phyloP scores from a whole-genome alignment of 2,329 filamentous ascomycete genomes.

The Pleoardoris graminearum region DNA sequence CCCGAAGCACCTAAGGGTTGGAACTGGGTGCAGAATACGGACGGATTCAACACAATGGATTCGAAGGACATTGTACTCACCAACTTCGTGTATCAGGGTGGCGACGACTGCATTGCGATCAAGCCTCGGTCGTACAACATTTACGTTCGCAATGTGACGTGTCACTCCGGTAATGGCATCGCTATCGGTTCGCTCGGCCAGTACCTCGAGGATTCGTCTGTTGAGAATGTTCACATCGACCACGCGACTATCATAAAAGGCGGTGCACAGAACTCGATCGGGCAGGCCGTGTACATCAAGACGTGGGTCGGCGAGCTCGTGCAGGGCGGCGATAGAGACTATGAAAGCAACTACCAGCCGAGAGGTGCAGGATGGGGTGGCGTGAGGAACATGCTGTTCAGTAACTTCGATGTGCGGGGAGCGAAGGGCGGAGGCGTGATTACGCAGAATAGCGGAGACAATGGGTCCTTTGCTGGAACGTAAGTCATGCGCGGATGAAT shows the following conservation, averaged over 20 bases:
- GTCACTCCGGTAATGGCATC: slow-evolving; percentile 57
- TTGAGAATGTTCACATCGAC: slow-evolving; percentile 54
- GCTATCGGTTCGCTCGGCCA: slow-evolving; percentile 59
- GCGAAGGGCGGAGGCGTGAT: slow-evolving; percentile 51
- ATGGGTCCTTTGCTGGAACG: slow-evolving; percentile 54
- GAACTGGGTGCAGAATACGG: slow-evolving; percentile 63
- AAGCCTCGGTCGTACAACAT: slow-evolving; percentile 67
- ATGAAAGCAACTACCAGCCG: slow-evolving; percentile 55
- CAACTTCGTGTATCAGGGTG: slow-evolving; percentile 59
- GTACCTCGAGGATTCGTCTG: slow-evolving; percentile 58
- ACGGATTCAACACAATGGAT: slow-evolving; percentile 63
- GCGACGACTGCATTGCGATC: slow-evolving; percentile 64
- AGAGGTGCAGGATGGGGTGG: slow-evolving; percentile 60
- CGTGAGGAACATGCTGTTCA: slow-evolving; percentile 56
- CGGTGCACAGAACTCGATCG: slow-evolving; percentile 49
- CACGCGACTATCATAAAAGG: slow-evolving; percentile 50
- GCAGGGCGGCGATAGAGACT: slow-evolving; percentile 43
- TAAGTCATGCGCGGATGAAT: slow-evolving; percentile 26
- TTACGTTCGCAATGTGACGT: slow-evolving; percentile 57
- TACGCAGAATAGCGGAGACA: slow-evolving; percentile 55
- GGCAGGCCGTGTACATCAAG: slow-evolving; percentile 56
- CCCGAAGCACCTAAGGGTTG: slow-evolving; percentile 54
- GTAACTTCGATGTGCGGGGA: slow-evolving; percentile 56
- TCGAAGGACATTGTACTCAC: slow-evolving; percentile 53
- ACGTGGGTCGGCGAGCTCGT: slow-evolving; percentile 58